Base-by-base conservation (phyloP, 2,329 filamentous ascomycete genomes). In the Fusarium burgessii region DNA sequence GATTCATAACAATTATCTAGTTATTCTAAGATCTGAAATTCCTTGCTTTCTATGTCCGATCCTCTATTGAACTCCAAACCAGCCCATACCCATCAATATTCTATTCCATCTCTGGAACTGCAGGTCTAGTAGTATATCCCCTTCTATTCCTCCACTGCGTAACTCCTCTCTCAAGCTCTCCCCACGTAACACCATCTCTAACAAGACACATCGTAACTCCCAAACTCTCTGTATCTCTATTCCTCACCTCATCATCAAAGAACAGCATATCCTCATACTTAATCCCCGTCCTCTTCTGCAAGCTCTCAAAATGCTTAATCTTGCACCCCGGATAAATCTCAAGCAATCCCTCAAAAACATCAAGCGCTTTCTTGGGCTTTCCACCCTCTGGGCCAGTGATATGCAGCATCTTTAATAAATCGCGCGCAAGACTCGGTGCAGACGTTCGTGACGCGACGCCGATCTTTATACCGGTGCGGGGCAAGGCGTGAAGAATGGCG, bases 171-270 rank as follows among this genome's bases (percentile, higher is more conserved):
- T 97, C 94, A 23, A 98, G 83, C 83, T 96, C 94, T 1, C 85
- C 85, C 82, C 89, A 91, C 4, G 88, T 91, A 58, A 97, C 89
- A 0, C 95, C 95, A 78, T 97, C 91, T 60, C 88, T 84, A 1
- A 98, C 91, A 52, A 98, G 82, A 77, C 90, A 90, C 89, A 98
- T 97, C 1, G 92, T 93, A 6, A 97, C 92, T 0, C 95, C 95
- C 52, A 98, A 77, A 29, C 78, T 83, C 82, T 91, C 89, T 2
- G 97, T 95, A 78, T 98, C 94, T 62, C 89, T 86, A 78, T 98
- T 98, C 66, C 95, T 84, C 56, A 87, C 86, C 87, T 98, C 95
- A 75, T 98, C 95, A 75, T 98, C 95, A 73, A 98, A 98, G 80
- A 98, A 98, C 36, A 98, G 80, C 91, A 98, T 97, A 50, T 98